Evolutionary conservation across 139 green algal species (phyloP), one percentile per base, ranked within the genome.

Genomic region (Closterium sp.): DNA sequence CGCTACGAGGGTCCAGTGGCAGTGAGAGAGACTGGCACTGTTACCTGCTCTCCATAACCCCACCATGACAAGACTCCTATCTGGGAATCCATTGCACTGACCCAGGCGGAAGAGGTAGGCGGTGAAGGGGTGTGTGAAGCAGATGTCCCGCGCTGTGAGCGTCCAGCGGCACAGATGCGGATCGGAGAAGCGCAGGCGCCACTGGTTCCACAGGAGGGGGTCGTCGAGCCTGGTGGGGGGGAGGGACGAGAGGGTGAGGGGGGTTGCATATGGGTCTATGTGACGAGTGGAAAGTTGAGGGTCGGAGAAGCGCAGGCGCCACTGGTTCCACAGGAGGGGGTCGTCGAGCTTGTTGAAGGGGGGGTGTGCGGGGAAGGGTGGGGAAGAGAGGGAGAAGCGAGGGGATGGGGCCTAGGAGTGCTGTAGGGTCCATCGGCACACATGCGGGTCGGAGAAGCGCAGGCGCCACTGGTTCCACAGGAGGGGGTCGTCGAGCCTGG

Each of bases 41-140:
- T 86, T n/a, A 29, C n/a, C n/a, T n/a, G n/a, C n/a, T n/a, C n/a
- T n/a, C n/a, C n/a, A n/a, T n/a, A n/a, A n/a, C n/a, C n/a, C n/a
- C n/a, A n/a, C n/a, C n/a, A n/a, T n/a, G n/a, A n/a, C n/a, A n/a
- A n/a, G n/a, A n/a, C n/a, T n/a, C n/a, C n/a, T n/a, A n/a, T 6
- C 3, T 45, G 9, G 2, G 38, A 4, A 45, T 45, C 5, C 9
- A 45, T 24, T 28, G 1, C 1, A 93, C 92, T 45, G 31, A 94
- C 92, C 92, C 10, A 94, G 90, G 28, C 92, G 90, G 89, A 94
- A 94, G 92, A 94, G 87, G 85, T 93, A 94, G 42, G 92, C 27
- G 19, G 87, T 86, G 62, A 89, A 28, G 29, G 90, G 90, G 89
- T 94, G 92, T 27, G 92, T 94, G 92, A 94, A 94, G 92, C 92